These are phyloP conservation scores for Talaromyces atroroseus DNA, from an alignment of 2,329 filamentous ascomycete species.

Conservation along the genomic window DNA sequence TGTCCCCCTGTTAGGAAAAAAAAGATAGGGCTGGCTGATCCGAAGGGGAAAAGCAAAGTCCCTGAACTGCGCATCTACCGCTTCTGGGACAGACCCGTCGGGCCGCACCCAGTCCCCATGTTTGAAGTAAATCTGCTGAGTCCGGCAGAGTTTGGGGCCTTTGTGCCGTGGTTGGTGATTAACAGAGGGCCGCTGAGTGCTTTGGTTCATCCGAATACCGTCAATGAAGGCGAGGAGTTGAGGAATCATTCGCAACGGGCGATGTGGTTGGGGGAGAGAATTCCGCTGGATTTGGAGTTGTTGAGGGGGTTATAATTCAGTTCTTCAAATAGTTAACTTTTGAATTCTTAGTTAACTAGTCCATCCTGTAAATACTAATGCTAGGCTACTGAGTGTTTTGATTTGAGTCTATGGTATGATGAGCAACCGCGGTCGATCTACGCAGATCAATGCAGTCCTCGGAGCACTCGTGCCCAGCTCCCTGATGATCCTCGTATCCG, in stretches of 20 bases:
- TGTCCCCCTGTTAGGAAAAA: background rate
- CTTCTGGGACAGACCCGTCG: constrained; percentile 71
- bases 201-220: constrained; percentile 76
- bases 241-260: constrained; percentile 35
- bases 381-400: no score
- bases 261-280: constrained; percentile 42
- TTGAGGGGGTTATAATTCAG: constrained; percentile 24
- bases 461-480: background rate
- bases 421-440: background rate
- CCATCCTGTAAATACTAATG: no score
- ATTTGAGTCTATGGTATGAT: background rate
- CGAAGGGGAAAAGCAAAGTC: constrained; percentile 53
- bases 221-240: constrained; percentile 36
- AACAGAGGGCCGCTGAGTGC: constrained; percentile 74
- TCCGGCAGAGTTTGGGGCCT: constrained; percentile 82
- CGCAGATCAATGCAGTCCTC: background rate
- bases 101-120: constrained; percentile 79
- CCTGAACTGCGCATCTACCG: constrained; percentile 78
- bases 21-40: background rate
- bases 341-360: no score
- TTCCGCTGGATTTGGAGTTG: constrained; percentile 38
- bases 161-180: constrained; percentile 77
- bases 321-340: no score
- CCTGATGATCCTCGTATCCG: background rate
- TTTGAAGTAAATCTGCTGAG: constrained; percentile 89